phyloP scores from a whole-genome alignment of 495 filamentous ascomycete genomes.

The Xylaria cubensis region DNA sequence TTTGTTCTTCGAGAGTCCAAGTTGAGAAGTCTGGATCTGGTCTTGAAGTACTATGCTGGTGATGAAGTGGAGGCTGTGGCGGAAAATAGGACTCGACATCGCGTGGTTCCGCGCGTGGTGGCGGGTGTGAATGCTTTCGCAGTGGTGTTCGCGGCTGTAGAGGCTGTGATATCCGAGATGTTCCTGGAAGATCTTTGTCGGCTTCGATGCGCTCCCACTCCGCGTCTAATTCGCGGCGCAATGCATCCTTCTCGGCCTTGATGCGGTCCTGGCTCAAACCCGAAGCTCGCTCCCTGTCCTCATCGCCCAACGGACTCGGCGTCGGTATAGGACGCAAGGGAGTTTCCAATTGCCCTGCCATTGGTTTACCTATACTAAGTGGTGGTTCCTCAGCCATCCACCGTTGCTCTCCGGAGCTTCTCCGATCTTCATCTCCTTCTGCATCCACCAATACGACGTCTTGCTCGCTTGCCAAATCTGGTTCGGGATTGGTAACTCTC shows the following conservation, averaged over 20 bases:
- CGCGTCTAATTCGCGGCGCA: conserved; percentile 33
- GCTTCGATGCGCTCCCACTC: conserved; percentile 39
- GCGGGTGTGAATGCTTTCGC: not conserved
- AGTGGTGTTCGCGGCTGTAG: conserved; percentile 2
- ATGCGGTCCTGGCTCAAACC: conserved; percentile 22
- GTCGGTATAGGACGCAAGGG: conserved; percentile 20
- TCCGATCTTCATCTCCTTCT: conserved; percentile 26
- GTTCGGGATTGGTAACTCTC: conserved; percentile 80
- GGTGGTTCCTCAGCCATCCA: not conserved
- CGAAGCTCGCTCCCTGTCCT: conserved; percentile 13
- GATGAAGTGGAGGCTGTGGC: conserved; percentile 9
- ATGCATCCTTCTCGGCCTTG: conserved; percentile 28
- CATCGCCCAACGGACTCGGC: conserved; percentile 31
- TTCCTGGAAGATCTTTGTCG: conserved; percentile 26
- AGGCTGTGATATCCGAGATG: not conserved
- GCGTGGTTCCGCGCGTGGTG: not conserved
- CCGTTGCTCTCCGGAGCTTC: not conserved
- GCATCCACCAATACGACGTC: conserved; percentile 40
- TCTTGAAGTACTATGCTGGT: not conserved
- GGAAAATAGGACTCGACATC: not conserved
- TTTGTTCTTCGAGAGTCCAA: conserved; percentile 14
- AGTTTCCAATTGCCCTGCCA: not conserved
- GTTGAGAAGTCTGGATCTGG: not conserved
- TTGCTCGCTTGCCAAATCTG: conserved; percentile 53
- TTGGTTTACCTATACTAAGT: not conserved